phyloP scores from a whole-genome alignment of 1,284 basidiomycete species.

The Ganoderma leucocontextum region DNA sequence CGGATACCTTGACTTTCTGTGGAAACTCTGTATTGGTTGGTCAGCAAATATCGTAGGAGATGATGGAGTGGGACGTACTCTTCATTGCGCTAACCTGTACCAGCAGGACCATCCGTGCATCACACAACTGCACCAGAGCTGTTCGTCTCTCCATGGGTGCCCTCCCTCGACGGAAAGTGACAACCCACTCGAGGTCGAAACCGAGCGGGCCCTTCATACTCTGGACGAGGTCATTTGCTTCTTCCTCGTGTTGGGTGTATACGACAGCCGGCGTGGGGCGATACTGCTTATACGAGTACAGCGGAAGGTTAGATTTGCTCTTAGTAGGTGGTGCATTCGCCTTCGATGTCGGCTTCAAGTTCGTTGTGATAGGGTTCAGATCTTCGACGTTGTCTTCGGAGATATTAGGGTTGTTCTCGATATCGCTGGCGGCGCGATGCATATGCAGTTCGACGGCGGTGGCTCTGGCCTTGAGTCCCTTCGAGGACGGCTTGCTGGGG shows the following conservation, averaged over 20 bases:
- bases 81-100: slow-evolving; percentile 65
- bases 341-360: neutral
- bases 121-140: slow-evolving; percentile 64
- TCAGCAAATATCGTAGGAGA: slow-evolving; percentile 1
- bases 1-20: slow-evolving; percentile 49
- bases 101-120: slow-evolving; percentile 56
- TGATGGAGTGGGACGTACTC: slow-evolving; percentile 45
- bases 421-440: slow-evolving; percentile 14
- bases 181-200: slow-evolving; percentile 70
- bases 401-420: slow-evolving; percentile 18
- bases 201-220: slow-evolving; percentile 57
- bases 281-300: slow-evolving; percentile 53
- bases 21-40: slow-evolving; percentile 49
- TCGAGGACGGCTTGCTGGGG: neutral
- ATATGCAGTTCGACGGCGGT: slow-evolving; percentile 10
- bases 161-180: slow-evolving; percentile 43
- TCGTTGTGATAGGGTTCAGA: neutral
- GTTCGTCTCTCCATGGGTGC: slow-evolving; percentile 46
- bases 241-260: slow-evolving; percentile 51
- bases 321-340: neutral
- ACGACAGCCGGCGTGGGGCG: slow-evolving; percentile 46
- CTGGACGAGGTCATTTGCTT: slow-evolving; percentile 52
- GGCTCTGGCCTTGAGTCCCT: slow-evolving; percentile 6
- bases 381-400: neutral
- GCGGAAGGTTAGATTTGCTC: slow-evolving; percentile 32